phyloP scores from a whole-genome alignment of 805 yeast species.

The Saccharomycopsis vini region DNA sequence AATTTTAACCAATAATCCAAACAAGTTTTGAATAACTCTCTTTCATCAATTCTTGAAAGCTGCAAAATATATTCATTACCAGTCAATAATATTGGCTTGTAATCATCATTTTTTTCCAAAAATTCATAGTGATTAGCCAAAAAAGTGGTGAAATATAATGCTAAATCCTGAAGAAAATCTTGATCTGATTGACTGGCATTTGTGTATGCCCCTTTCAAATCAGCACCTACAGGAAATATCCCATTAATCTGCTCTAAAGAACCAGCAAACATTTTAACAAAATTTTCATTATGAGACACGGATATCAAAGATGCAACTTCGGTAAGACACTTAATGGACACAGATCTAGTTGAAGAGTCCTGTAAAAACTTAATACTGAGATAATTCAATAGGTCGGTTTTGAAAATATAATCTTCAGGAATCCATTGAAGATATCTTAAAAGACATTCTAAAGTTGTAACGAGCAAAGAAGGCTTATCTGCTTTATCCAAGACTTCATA shows the following conservation, averaged over 20 bases:
- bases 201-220: constrained; percentile 62
- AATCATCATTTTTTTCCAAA: constrained; percentile 48
- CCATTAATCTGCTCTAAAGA: constrained; percentile 61
- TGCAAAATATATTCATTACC: constrained; percentile 78
- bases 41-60: constrained; percentile 83
- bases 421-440: constrained; percentile 90
- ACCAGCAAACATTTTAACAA: constrained; percentile 59
- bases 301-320: constrained; percentile 71
- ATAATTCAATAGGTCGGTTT: constrained; percentile 68
- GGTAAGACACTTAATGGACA: constrained; percentile 84
- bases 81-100: constrained; percentile 51
- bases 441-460: constrained; percentile 75
- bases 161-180: constrained; percentile 89
- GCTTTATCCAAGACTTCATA: constrained; percentile 89
- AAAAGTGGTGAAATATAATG: constrained; percentile 84
- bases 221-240: constrained; percentile 65
- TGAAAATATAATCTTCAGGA: constrained; percentile 82
- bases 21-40: constrained; percentile 92
- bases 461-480: constrained; percentile 70
- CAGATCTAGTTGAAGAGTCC: constrained; percentile 71
- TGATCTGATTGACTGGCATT: constrained; percentile 78
- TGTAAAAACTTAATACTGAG: constrained; percentile 69
- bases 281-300: constrained; percentile 39
- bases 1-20: constrained; percentile 89
- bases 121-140: constrained; percentile 62